Evolutionary conservation across 495 filamentous ascomycete genomes (phyloP).

Genomic region (Talaromyces thailandensis): DNA sequence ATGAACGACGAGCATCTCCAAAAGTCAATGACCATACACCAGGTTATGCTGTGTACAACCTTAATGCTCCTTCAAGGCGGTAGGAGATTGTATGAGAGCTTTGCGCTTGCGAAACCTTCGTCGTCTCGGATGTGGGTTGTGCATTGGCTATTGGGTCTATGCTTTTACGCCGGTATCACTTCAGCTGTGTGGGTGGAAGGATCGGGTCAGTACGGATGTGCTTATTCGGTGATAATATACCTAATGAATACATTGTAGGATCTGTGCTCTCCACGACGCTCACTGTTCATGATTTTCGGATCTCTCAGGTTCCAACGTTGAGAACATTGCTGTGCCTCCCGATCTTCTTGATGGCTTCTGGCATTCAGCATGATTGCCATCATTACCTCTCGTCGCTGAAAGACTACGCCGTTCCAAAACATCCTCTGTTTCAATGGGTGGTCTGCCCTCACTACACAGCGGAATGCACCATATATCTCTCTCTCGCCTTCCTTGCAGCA

Average conservation of each 20-base stretch:
- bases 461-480: slow-evolving; percentile 76
- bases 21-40: slow-evolving; percentile 50
- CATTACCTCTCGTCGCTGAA: slow-evolving; percentile 67
- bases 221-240: not conserved
- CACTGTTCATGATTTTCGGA: slow-evolving; percentile 22
- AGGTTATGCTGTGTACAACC: slow-evolving; percentile 58
- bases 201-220: slow-evolving; percentile 48
- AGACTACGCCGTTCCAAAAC: slow-evolving; percentile 73
- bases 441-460: slow-evolving; percentile 89
- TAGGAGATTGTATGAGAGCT: slow-evolving; percentile 67
- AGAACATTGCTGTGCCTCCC: slow-evolving; percentile 53
- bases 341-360: slow-evolving; percentile 65
- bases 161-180: slow-evolving; percentile 64
- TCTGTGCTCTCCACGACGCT: slow-evolving; percentile 20
- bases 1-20: slow-evolving; percentile 25
- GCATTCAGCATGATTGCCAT: slow-evolving; percentile 75
- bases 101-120: slow-evolving; percentile 52
- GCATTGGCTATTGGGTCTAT: slow-evolving; percentile 71
- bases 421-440: slow-evolving; percentile 58
- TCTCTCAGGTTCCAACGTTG: slow-evolving; percentile 38
- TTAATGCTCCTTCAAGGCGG: slow-evolving; percentile 66
- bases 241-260: slow-evolving; percentile 13
- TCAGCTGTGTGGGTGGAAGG: slow-evolving; percentile 85
- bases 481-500: slow-evolving; percentile 66
- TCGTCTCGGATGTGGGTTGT: slow-evolving; percentile 71